These are phyloP conservation scores for Cercophora samala DNA, from an alignment of 495 filamentous ascomycete genomes.

Conservation along the genomic window DNA sequence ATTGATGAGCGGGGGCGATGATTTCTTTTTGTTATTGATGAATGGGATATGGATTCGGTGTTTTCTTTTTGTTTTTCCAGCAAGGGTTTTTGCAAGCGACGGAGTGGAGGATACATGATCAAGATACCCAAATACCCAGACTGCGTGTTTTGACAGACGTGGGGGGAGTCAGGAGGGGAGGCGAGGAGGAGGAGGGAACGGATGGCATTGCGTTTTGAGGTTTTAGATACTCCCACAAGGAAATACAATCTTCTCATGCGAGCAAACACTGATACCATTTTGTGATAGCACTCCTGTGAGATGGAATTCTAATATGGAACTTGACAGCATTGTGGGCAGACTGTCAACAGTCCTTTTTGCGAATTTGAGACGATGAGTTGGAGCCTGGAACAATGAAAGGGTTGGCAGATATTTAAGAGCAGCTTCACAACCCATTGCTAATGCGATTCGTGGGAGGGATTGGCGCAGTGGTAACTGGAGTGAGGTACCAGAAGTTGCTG, in stretches of 20 bases:
- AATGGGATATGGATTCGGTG: background rate
- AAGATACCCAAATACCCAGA: slow-evolving; percentile 14
- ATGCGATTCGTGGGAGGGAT: background rate
- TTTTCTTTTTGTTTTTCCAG: background rate
- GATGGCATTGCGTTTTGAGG: background rate
- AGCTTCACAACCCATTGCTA: background rate
- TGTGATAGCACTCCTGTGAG: no score
- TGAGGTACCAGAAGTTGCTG: background rate
- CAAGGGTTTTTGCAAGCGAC: background rate
- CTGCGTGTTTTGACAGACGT: background rate
- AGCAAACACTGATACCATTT: no score
- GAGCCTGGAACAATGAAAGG: no score
- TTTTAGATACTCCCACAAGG: background rate
- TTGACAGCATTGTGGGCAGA: no score
- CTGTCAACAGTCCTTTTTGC: no score
- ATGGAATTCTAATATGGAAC: no score
- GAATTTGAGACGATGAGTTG: no score
- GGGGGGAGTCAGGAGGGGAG: background rate
- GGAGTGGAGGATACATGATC: background rate
- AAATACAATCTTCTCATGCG: background rate
- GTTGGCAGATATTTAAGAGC: no score
- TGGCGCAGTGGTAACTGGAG: background rate
- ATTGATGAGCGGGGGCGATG: background rate
- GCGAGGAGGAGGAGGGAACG: background rate
- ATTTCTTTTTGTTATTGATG: background rate